A percentile compares a stretch with the other conserved stretches of the same genome.
These are phyloP conservation scores for Clarireedia monteithiana DNA, from an alignment of 2,329 filamentous ascomycete genomes.

Conservation along the genomic window DNA sequence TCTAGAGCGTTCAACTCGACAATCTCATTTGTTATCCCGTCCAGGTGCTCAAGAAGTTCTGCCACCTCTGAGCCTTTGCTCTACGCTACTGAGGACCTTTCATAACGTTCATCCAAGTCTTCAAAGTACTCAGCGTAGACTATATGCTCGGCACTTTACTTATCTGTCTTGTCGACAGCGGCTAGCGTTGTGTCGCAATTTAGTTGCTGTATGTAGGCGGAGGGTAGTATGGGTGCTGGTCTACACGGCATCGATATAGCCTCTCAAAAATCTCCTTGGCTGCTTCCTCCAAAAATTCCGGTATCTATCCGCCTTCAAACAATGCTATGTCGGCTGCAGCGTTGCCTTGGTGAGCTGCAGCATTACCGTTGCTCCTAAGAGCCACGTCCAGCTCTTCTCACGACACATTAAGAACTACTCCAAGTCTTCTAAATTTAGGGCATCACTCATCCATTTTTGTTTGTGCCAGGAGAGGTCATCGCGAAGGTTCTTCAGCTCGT, in stretches of 20 bases:
- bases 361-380: conserved; percentile 1
- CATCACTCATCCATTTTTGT: background rate
- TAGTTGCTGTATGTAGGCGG: background rate
- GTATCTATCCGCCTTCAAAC: background rate
- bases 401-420: background rate
- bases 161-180: no score
- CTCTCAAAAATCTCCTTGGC: background rate
- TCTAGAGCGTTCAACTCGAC: background rate
- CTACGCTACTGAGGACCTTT: background rate
- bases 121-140: background rate
- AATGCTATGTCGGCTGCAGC: background rate
- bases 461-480: background rate
- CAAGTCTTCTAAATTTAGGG: no score
- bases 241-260: background rate
- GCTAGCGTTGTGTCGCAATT: background rate
- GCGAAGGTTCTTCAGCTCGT: background rate
- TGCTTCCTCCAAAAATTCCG: background rate
- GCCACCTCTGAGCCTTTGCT: background rate
- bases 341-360: conserved; percentile 3
- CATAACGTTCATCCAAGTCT: background rate
- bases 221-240: background rate
- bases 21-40: background rate
- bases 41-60: background rate
- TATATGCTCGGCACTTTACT: background rate
- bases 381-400: background rate